Conservation (phyloP, 129 eudicot genomes). For the Arctium lappa region DNA sequence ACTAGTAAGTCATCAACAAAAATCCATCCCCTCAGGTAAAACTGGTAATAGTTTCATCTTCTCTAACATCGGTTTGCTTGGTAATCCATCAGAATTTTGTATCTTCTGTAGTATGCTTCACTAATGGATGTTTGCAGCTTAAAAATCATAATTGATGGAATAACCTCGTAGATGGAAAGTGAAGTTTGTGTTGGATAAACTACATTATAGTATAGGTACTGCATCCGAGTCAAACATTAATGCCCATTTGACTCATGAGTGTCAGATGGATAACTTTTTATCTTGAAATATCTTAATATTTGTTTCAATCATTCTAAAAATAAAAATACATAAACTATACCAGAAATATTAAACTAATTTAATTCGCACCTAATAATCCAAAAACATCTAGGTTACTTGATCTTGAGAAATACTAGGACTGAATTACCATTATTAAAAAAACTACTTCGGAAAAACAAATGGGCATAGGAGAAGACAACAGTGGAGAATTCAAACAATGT, state of each 20-base stretch:
- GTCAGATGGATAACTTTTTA: background rate
- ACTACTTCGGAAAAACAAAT: background rate
- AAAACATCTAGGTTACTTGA: background rate
- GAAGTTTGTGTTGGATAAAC: no score
- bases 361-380: background rate
- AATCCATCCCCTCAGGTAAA: background rate
- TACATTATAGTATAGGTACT: no score
- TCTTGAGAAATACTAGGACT: background rate
- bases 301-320: background rate
- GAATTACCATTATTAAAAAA: background rate
- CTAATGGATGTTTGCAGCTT: background rate
- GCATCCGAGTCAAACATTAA: no score
- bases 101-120: background rate
- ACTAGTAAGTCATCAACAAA: background rate
- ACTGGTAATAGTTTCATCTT: background rate
- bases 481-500: no score
- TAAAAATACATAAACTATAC: background rate
- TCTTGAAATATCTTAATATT: background rate
- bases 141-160: background rate
- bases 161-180: no score
- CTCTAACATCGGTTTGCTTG: background rate
- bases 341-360: background rate
- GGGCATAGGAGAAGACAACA: background rate
- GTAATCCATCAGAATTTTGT: background rate
- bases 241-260: background rate